Evolutionary conservation across 176 grass and related monocot genomes (phyloP).

Genomic region (Triticum dicoccoides): DNA sequence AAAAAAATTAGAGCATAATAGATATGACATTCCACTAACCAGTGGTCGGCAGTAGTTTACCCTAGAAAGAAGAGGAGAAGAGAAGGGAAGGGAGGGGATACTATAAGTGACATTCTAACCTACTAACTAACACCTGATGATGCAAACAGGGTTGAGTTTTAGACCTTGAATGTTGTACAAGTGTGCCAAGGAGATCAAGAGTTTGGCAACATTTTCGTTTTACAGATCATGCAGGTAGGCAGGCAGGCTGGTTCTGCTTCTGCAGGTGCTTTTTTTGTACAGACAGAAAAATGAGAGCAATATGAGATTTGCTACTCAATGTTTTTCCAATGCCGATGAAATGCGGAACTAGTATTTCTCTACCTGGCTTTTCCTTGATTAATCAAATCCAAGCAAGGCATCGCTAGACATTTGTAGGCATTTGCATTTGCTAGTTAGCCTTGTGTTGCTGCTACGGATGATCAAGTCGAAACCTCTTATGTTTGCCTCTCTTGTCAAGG

Average conservation of each 20-base stretch:
- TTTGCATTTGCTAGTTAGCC: background rate
- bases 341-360: background rate
- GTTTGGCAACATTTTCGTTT: slow-evolving; percentile 18
- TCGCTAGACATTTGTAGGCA: background rate
- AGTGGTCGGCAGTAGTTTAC: slow-evolving; percentile 31
- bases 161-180: slow-evolving; percentile 25
- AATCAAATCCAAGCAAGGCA: background rate
- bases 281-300: slow-evolving; percentile 13
- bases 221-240: slow-evolving; percentile 7
- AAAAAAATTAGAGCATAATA: slow-evolving; percentile 24
- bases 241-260: background rate
- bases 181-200: slow-evolving; percentile 18
- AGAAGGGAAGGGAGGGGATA: background rate
- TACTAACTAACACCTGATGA: slow-evolving; percentile 20
- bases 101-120: background rate
- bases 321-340: background rate
- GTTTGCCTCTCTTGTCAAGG: background rate
- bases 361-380: background rate
- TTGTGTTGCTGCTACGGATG: background rate
- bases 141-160: slow-evolving; percentile 9
- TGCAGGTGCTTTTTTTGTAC: slow-evolving; percentile 15
- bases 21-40: slow-evolving; percentile 31
- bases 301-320: slow-evolving; percentile 4
- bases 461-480: background rate
- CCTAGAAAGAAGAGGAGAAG: background rate